A percentile compares a stretch with the other conserved stretches of the same genome.
Conservation (phyloP, 1,284 basidiomycete species). For the Leccinum cinnamomeum region DNA sequence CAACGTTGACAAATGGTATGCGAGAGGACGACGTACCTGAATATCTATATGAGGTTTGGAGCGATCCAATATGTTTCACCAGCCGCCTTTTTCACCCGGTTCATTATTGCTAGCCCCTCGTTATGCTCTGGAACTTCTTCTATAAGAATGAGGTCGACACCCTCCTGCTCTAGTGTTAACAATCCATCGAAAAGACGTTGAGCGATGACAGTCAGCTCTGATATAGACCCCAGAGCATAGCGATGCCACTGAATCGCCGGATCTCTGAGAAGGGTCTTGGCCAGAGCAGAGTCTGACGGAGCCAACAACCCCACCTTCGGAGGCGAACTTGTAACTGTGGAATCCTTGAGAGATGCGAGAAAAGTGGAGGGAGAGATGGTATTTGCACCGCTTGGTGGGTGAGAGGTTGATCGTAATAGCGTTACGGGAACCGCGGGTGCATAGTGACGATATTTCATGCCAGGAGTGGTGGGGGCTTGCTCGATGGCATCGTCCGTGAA, state of each 20-base stretch:
- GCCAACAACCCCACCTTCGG: conserved; percentile 68
- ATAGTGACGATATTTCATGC: conserved; percentile 99
- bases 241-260: conserved; percentile 51
- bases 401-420: conserved; percentile 59
- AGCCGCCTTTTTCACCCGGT: conserved; percentile 94
- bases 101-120: conserved; percentile 96
- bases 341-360: conserved; percentile 41
- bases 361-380: conserved; percentile 38
- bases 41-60: conserved; percentile 25
- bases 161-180: conserved; percentile 72
- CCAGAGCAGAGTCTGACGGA: conserved; percentile 62
- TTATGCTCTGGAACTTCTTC: conserved; percentile 83
- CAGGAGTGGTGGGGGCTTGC: conserved; percentile 88
- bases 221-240: conserved; percentile 60
- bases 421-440: conserved; percentile 85
- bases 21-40: conserved; percentile 16
- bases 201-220: conserved; percentile 70
- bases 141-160: conserved; percentile 84
- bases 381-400: conserved; percentile 37
- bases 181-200: conserved; percentile 88
- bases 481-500: conserved; percentile 66
- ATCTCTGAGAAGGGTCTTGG: conserved; percentile 39
- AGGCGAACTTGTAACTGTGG: conserved; percentile 17
- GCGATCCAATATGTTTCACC: conserved; percentile 56
- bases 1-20: background rate